Conservation (phyloP, 139 green algal species). For the Auxenochlorella pyrenoidosa region DNA sequence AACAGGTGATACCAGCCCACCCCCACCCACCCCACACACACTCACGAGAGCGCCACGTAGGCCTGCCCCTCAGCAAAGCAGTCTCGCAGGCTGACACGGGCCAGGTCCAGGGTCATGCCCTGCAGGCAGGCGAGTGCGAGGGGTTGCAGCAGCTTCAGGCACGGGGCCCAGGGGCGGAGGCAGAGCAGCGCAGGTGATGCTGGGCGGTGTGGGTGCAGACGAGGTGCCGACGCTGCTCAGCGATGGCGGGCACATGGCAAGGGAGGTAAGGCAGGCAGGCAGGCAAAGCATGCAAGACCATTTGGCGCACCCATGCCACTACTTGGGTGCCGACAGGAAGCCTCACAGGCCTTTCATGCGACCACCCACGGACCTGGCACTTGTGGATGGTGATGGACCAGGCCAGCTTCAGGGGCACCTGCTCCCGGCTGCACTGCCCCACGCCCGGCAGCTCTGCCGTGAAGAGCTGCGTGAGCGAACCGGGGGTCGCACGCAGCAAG, state of each 20-base stretch:
- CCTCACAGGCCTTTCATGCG: too few species aligned
- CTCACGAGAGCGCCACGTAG: slow-evolving; percentile 79
- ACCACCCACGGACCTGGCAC: slow-evolving; percentile 5
- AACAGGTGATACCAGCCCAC: too few species aligned
- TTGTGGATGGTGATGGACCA: slow-evolving; percentile 87
- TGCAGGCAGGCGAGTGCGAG: not conserved
- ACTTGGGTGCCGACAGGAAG: too few species aligned
- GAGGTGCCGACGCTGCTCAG: not conserved
- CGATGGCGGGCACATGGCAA: too few species aligned
- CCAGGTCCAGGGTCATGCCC: slow-evolving; percentile 79
- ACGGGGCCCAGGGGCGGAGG: too few species aligned
- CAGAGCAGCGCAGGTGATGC: too few species aligned
- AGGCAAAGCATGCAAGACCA: not conserved
- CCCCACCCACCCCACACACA: not conserved
- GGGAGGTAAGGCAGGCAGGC: not conserved
- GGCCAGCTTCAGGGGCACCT: slow-evolving; percentile 81
- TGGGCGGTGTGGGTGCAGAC: not conserved
- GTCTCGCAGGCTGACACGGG: slow-evolving; percentile 49
- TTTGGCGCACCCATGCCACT: not conserved
- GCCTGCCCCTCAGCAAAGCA: slow-evolving; percentile 79
- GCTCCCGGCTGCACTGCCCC: slow-evolving; percentile 56
- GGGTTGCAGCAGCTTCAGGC: too few species aligned
- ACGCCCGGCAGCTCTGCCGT: slow-evolving; percentile 38
- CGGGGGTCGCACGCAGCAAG: too few species aligned
- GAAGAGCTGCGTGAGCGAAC: too few species aligned